Evolutionary conservation across 139 green algal genomes (phyloP), one percentile per base, ranked within the genome.

Genomic region (Desmodesmus armatus): DNA sequence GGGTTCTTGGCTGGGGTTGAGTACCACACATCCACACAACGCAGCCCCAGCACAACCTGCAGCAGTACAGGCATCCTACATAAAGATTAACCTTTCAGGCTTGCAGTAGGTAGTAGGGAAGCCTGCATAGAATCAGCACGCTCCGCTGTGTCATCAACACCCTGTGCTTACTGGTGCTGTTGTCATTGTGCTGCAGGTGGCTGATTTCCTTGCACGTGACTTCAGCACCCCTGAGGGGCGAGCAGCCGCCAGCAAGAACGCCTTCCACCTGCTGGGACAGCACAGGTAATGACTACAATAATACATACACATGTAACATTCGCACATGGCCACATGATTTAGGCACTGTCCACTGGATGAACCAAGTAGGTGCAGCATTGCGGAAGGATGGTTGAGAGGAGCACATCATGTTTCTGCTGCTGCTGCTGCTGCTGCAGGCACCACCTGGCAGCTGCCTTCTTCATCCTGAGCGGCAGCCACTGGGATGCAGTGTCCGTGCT

Each of bases 161-260:
- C n/a, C n/a, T n/a, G n/a, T n/a, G n/a, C n/a, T 15, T 78, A 41
- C 41, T 40, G 71, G 5, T n/a, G 21, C 71, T 58, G 21, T 25
- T 53, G 71, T 27, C 65, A n/a, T 43, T 80, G 73, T 80, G 73
- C n/a, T 67, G 44, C 60, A 95, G 87, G 78, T 96, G 21, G 88
- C 93, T 0, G 96, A 98, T 31, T 98, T 98, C 78, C 89, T 98
- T 39, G 39, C 78, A 1, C 88, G 92, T 3, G 91, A 98, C 90
- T 98, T 98, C 77, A 88, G 3, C 5, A 66, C 65, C 80, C 65
- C 84, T 55, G 84, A 83, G 67, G 41, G 94, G 81, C 78, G 85
- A 0, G 83, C 87, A 35, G 94, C 95, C 7, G 96, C 96, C 2
- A 87, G 86, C 62, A 98, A 98, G 91, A 98, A 99, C 81, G 96